These are phyloP conservation scores for Aegilops bicornis DNA, from an alignment of 176 grass and related monocot species.

Conservation along the genomic window DNA sequence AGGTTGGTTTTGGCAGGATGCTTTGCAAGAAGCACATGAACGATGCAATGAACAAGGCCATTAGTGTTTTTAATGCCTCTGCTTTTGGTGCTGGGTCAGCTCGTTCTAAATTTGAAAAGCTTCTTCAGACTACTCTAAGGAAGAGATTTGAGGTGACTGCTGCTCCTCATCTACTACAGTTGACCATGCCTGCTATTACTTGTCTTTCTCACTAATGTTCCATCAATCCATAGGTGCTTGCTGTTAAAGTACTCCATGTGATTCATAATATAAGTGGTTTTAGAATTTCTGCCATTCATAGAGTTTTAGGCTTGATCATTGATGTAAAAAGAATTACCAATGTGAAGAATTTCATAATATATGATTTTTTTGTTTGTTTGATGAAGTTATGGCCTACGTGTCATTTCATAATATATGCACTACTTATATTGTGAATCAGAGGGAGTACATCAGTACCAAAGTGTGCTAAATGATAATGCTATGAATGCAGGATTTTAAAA, in stretches of 20 bases:
- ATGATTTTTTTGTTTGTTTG: neutral
- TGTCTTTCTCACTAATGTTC: neutral
- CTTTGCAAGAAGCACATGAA: slow-evolving; percentile 83
- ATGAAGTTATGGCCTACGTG: neutral
- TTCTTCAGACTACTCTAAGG: slow-evolving; percentile 68
- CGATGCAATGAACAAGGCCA: slow-evolving; percentile 65
- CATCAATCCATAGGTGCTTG: neutral
- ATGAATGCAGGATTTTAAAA: slow-evolving; percentile 83
- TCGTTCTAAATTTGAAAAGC: slow-evolving; percentile 87
- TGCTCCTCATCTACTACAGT: neutral
- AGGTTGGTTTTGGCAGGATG: slow-evolving; percentile 39
- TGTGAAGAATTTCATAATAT: neutral
- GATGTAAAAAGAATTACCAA: neutral
- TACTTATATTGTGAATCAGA: neutral
- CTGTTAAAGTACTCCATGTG: neutral
- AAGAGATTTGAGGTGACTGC: slow-evolving; percentile 81
- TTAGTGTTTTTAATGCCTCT: slow-evolving; percentile 59
- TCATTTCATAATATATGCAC: neutral
- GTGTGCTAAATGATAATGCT: neutral
- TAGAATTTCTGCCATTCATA: neutral
- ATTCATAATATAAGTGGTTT: neutral
- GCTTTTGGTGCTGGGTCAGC: slow-evolving; percentile 73
- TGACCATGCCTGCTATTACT: neutral
- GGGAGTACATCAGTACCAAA: neutral
- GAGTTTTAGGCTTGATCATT: neutral